phyloP scores from a whole-genome alignment of 208 protist genomes.

The Naegleria fowleri region DNA sequence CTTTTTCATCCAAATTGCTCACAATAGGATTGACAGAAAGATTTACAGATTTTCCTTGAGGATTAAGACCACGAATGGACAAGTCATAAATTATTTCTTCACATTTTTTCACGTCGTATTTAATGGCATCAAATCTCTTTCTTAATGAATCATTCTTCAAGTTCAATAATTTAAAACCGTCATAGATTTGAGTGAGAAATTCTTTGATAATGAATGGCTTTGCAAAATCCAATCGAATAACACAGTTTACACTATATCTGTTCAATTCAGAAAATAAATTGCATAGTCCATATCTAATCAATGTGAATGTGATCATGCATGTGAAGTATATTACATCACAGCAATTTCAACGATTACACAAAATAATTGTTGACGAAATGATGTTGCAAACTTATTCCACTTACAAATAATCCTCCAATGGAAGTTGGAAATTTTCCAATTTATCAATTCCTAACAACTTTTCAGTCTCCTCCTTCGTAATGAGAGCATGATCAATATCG shows the following conservation, averaged over 20 bases:
- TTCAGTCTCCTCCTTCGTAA: background rate
- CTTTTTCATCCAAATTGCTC: background rate
- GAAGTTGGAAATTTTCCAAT: background rate
- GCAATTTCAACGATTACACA: too few relatives aligned
- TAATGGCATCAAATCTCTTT: slow-evolving; percentile 45
- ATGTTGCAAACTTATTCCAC: background rate
- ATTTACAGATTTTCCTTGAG: background rate
- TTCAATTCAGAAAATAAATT: slow-evolving; percentile 28
- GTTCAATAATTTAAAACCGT: slow-evolving; percentile 51
- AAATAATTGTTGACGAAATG: too few relatives aligned
- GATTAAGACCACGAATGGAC: slow-evolving; percentile 35
- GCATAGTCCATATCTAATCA: slow-evolving; percentile 15
- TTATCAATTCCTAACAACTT: background rate
- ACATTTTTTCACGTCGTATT: slow-evolving; percentile 55
- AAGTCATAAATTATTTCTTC: slow-evolving; percentile 58
- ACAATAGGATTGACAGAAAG: background rate
- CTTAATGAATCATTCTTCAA: slow-evolving; percentile 57
- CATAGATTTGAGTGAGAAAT: slow-evolving; percentile 46
- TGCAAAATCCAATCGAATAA: slow-evolving; percentile 48
- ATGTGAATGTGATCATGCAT: too few relatives aligned
- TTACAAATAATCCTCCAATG: slow-evolving; percentile 16
- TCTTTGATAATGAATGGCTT: slow-evolving; percentile 37
- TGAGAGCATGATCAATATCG: background rate
- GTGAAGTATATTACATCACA: too few relatives aligned
- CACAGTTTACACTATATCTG: slow-evolving; percentile 49